Conservation (phyloP, 1,139 yeast species). For the Geotrichum fermentans region DNA sequence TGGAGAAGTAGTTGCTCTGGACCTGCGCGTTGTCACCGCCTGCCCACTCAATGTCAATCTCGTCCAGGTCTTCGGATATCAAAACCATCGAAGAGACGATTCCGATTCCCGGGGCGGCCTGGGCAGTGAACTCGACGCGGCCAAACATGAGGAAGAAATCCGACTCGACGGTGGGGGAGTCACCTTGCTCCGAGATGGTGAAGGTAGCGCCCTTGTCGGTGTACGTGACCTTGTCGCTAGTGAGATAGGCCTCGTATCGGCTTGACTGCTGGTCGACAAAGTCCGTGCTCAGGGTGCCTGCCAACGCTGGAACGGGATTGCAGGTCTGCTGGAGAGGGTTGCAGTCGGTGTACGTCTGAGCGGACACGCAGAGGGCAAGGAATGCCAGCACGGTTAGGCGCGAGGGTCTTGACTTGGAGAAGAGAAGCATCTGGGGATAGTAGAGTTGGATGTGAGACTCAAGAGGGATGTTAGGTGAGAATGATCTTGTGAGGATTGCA, state of each 20-base stretch:
- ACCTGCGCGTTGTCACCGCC: slow-evolving; percentile 70
- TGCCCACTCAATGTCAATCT: slow-evolving; percentile 78
- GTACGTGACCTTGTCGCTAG: slow-evolving; percentile 32
- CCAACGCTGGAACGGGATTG: slow-evolving; percentile 20
- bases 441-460: too few relatives aligned
- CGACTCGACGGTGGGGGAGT: slow-evolving; percentile 71
- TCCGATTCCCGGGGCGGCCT: slow-evolving; percentile 73
- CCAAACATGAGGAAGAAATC: slow-evolving; percentile 85
- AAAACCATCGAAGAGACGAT: slow-evolving; percentile 73
- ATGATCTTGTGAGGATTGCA: too few relatives aligned
- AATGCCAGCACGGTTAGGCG: neutral
- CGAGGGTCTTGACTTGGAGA: neutral
- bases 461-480: too few relatives aligned
- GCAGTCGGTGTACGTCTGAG: slow-evolving; percentile 30
- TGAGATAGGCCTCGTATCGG: slow-evolving; percentile 28
- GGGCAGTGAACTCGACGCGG: slow-evolving; percentile 62
- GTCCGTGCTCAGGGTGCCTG: slow-evolving; percentile 18
- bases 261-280: slow-evolving; percentile 22
- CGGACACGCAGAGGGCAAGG: slow-evolving; percentile 15
- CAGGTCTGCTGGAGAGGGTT: slow-evolving; percentile 22
- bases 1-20: slow-evolving; percentile 77
- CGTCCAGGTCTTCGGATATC: slow-evolving; percentile 83
- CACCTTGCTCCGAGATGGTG: slow-evolving; percentile 55
- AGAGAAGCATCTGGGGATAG: neutral
- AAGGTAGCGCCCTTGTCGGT: slow-evolving; percentile 55